phyloP scores from a whole-genome alignment of 306 rosid genomes.

The Vigna mungo region DNA sequence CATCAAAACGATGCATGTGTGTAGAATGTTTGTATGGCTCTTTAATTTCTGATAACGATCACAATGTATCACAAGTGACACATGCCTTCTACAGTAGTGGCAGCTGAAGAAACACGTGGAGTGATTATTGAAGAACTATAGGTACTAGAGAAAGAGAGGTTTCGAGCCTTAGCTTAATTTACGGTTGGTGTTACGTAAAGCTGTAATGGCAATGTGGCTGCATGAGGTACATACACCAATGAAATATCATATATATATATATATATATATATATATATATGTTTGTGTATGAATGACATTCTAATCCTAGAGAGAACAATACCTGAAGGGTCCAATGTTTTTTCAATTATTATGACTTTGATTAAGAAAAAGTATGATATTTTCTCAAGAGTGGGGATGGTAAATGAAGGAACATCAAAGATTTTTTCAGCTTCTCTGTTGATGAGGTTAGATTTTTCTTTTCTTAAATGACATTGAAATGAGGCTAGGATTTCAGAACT shows the following conservation, averaged over 20 bases:
- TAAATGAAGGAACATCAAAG: not conserved
- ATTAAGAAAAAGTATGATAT: not conserved
- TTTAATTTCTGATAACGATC: slow-evolving; percentile 38
- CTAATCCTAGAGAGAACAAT: not conserved
- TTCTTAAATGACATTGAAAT: not conserved
- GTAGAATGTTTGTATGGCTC: slow-evolving; percentile 43
- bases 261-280: not conserved
- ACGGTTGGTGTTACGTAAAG: slow-evolving; percentile 8
- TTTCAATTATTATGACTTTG: not conserved
- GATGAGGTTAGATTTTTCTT: slow-evolving; percentile 10
- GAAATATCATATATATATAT: not conserved
- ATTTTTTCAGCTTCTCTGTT: slow-evolving; percentile 5
- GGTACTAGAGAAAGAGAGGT: slow-evolving; percentile 27
- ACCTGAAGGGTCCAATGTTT: not conserved
- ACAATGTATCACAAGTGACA: slow-evolving; percentile 36
- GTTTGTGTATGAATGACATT: not conserved
- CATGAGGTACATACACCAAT: slow-evolving; percentile 19
- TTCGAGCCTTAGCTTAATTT: slow-evolving; percentile 40
- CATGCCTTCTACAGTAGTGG: slow-evolving; percentile 40
- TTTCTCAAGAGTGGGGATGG: not conserved
- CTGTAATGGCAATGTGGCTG: slow-evolving; percentile 6
- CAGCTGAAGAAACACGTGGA: slow-evolving; percentile 54
- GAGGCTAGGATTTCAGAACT: not conserved
- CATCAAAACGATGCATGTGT: slow-evolving; percentile 16
- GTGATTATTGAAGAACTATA: slow-evolving; percentile 33